Percentiles rank a stretch among this genome's conserved stretches.
Conservation (phyloP, 139 green algal species). For the Picochlorum sp. region DNA sequence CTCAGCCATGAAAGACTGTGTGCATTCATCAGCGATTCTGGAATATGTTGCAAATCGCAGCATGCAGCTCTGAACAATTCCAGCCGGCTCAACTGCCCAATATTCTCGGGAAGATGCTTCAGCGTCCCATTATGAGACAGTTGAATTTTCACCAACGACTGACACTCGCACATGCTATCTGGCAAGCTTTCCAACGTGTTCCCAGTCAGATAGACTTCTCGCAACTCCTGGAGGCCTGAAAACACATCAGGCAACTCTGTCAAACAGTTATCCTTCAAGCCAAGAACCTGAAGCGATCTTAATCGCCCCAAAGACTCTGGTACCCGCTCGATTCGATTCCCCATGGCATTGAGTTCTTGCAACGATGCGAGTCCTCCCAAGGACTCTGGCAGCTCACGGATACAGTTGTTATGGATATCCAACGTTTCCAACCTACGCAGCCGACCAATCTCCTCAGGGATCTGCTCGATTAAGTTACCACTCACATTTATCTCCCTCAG, state of each 20-base stretch:
- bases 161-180: not conserved
- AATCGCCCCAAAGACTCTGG: constrained; percentile 41
- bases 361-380: constrained; percentile 33
- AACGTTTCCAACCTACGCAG: constrained; percentile 47
- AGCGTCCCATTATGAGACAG: constrained; percentile 69
- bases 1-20: constrained; percentile 63
- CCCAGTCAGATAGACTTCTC: constrained; percentile 32
- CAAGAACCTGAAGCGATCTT: constrained; percentile 28
- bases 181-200: constrained; percentile 21
- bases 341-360: constrained; percentile 41
- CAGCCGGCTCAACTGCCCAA: constrained; percentile 49
- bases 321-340: constrained; percentile 41
- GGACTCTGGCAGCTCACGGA: constrained; percentile 30
- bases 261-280: constrained; percentile 42
- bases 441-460: constrained; percentile 48
- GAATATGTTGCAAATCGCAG: constrained; percentile 38
- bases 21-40: constrained; percentile 24
- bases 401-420: constrained; percentile 39
- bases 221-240: constrained; percentile 14
- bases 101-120: constrained; percentile 36
- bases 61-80: constrained; percentile 69
- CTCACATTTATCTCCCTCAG: constrained; percentile 12
- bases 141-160: constrained; percentile 28
- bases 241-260: constrained; percentile 18
- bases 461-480: constrained; percentile 27